Percentiles rank a stretch among this genome's conserved stretches.
Evolutionary conservation across 768 basidiomycete species (phyloP).

Genomic region (Lyophyllum shimeji): DNA sequence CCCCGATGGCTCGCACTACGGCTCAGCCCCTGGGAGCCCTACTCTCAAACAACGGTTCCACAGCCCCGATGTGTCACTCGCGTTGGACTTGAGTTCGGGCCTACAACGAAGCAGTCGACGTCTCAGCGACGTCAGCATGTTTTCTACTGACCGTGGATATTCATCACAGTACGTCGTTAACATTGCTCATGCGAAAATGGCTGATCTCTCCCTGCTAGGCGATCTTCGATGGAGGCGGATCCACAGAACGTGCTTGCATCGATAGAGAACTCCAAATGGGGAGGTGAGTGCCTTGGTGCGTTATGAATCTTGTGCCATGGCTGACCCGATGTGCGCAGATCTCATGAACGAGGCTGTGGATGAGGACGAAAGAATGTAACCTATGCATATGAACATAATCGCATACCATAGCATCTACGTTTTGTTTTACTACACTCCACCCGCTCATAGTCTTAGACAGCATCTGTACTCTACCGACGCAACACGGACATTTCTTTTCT

Average conservation of each 20-base stretch:
- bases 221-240: slow-evolving; percentile 41
- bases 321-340: slow-evolving; percentile 22
- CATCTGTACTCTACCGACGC: slow-evolving; percentile 17
- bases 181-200: neutral
- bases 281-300: slow-evolving; percentile 45
- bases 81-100: slow-evolving; percentile 41
- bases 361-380: slow-evolving; percentile 35
- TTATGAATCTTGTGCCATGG: neutral
- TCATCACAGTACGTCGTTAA: slow-evolving; percentile 40
- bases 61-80: slow-evolving; percentile 47
- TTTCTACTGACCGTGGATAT: slow-evolving; percentile 50
- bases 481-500: neutral
- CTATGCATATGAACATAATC: slow-evolving; percentile 9
- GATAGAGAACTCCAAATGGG: slow-evolving; percentile 71
- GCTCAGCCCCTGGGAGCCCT: slow-evolving; percentile 36
- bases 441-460: slow-evolving; percentile 12
- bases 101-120: slow-evolving; percentile 57
- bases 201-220: slow-evolving; percentile 25
- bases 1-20: slow-evolving; percentile 24
- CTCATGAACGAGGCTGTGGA: slow-evolving; percentile 48
- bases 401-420: slow-evolving; percentile 12
- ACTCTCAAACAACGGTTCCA: slow-evolving; percentile 34
- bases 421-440: slow-evolving; percentile 8
- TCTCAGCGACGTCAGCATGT: slow-evolving; percentile 58
- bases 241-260: slow-evolving; percentile 52